Evolutionary conservation across 164 flowering plant species (phyloP).

Genomic region (Pachysandra terminalis): DNA sequence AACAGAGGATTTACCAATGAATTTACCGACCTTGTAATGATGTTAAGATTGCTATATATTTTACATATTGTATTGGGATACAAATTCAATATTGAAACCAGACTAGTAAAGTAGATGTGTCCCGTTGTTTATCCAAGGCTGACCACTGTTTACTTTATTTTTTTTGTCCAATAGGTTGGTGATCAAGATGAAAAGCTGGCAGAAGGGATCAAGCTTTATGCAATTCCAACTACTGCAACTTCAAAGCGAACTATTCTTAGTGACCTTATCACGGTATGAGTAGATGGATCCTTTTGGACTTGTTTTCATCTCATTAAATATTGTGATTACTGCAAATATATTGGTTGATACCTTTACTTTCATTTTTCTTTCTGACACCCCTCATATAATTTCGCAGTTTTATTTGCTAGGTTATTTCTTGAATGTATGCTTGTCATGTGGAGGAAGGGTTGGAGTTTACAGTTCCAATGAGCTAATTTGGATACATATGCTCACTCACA

Average conservation of each 20-base stretch:
- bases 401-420: background rate
- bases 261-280: slow-evolving; percentile 77
- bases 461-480: background rate
- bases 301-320: background rate
- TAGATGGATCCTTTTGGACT: slow-evolving; percentile 1
- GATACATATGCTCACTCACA: background rate
- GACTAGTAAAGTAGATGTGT: too few species aligned
- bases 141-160: background rate
- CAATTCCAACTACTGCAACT: slow-evolving; percentile 68
- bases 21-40: too few species aligned
- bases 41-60: too few species aligned
- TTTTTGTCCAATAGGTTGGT: slow-evolving; percentile 63
- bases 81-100: too few species aligned
- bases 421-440: background rate
- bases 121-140: too few species aligned
- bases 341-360: background rate
- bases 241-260: slow-evolving; percentile 88
- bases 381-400: background rate
- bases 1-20: too few species aligned
- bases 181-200: slow-evolving; percentile 92
- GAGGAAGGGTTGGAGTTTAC: too few species aligned
- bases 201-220: slow-evolving; percentile 92
- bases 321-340: background rate
- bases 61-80: too few species aligned
- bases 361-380: background rate